phyloP scores from a whole-genome alignment of 768 basidiomycete genomes.

The Scleroderma citrinum region DNA sequence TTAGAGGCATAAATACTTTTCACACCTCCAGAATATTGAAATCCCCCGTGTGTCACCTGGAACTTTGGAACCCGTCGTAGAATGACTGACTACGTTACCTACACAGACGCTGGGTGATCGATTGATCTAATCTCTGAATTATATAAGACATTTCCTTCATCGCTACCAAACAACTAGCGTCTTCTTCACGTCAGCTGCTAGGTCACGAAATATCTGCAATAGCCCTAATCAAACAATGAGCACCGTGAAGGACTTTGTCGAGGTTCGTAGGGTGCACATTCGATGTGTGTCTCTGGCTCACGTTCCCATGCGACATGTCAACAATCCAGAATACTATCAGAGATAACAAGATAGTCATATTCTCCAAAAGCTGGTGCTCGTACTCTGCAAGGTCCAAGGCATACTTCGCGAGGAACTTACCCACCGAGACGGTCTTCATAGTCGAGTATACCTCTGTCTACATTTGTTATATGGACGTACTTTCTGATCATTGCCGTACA shows the following conservation, averaged over 20 bases:
- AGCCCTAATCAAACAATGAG: background rate
- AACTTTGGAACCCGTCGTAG: too few species aligned
- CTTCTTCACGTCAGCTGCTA: background rate
- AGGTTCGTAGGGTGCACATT: background rate
- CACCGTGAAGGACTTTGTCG: background rate
- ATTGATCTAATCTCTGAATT: too few species aligned
- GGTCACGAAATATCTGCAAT: background rate
- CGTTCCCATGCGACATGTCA: too few species aligned
- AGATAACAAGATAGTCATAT: conserved; percentile 49
- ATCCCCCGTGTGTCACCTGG: too few species aligned
- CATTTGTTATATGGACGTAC: background rate
- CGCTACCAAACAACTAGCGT: background rate
- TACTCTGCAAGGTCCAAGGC: conserved; percentile 46
- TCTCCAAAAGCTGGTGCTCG: conserved; percentile 56
- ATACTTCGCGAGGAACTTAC: conserved; percentile 37
- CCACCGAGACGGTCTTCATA: conserved; percentile 33
- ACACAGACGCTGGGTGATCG: too few species aligned
- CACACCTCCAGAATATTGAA: too few species aligned
- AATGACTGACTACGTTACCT: too few species aligned
- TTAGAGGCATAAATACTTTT: too few species aligned
- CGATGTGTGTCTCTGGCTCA: too few species aligned
- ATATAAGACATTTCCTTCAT: background rate
- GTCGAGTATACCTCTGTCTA: conserved; percentile 42
- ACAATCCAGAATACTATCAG: conserved; percentile 37
- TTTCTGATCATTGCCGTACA: background rate